Percentiles rank a stretch among this genome's conserved stretches.
These are phyloP conservation scores for Helianthus annuus DNA, from an alignment of 129 eudicot genomes.

Conservation along the genomic window DNA sequence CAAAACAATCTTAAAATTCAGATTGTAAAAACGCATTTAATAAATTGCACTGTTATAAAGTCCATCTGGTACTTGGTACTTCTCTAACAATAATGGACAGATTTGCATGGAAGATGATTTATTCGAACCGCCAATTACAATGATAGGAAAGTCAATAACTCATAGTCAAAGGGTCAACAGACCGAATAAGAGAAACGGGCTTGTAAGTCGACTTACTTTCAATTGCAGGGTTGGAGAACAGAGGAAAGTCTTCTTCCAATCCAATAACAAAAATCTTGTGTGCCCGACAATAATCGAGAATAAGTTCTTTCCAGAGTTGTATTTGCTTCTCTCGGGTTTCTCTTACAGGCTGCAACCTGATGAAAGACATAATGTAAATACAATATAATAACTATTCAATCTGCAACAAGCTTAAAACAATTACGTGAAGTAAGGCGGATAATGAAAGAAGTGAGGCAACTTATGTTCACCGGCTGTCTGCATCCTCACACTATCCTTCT, in stretches of 20 bases:
- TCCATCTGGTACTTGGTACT: neutral
- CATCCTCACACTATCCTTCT: constrained; percentile 24
- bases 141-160: neutral
- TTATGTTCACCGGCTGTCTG: constrained; percentile 81
- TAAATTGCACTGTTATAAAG: neutral
- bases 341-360: constrained; percentile 87
- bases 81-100: neutral
- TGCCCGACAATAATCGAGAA: constrained; percentile 67
- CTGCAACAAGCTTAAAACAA: neutral
- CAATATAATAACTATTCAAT: neutral
- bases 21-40: neutral
- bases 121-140: neutral
- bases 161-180: neutral
- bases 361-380: neutral
- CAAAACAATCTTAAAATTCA: neutral
- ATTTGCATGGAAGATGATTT: neutral
- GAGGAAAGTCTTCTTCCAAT: constrained; percentile 73
- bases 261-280: constrained; percentile 63
- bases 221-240: constrained; percentile 62
- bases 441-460: constrained; percentile 84
- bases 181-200: neutral
- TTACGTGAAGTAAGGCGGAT: constrained; percentile 96
- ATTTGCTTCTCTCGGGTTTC: constrained; percentile 89
- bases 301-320: constrained; percentile 91
- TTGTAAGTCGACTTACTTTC: constrained; percentile 54